Percentiles rank a stretch among this genome's conserved stretches.
phyloP scores from a whole-genome alignment of 768 basidiomycete genomes.

The Mycena belliarum region DNA sequence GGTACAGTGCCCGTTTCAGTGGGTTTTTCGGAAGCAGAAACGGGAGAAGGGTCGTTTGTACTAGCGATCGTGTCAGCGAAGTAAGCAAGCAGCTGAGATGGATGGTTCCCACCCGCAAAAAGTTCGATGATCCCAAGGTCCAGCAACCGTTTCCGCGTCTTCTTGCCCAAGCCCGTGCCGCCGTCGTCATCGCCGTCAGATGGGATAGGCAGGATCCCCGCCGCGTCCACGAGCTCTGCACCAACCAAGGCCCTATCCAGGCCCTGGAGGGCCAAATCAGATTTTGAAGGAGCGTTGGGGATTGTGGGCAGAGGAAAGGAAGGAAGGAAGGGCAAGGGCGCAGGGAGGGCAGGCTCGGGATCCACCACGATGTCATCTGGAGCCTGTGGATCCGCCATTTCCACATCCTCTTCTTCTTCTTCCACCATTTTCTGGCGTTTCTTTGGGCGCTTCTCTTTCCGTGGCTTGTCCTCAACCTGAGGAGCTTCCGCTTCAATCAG shows the following conservation, averaged over 20 bases:
- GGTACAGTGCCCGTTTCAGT: slow-evolving; percentile 52
- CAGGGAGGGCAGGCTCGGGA: slow-evolving; percentile 17
- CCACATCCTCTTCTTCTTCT: slow-evolving; percentile 25
- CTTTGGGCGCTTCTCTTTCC: slow-evolving; percentile 34
- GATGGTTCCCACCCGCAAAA: slow-evolving; percentile 69
- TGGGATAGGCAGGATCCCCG: slow-evolving; percentile 45
- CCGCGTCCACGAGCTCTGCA: slow-evolving; percentile 69
- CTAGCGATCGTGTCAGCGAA: slow-evolving; percentile 39
- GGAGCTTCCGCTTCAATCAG: slow-evolving; percentile 18
- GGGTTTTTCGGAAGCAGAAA: slow-evolving; percentile 60
- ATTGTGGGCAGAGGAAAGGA: slow-evolving; percentile 68
- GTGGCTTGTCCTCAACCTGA: slow-evolving; percentile 11
- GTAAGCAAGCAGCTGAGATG: not conserved
- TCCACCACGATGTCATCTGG: slow-evolving; percentile 25
- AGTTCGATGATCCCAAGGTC: slow-evolving; percentile 84
- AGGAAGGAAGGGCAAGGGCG: slow-evolving; percentile 48
- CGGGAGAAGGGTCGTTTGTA: slow-evolving; percentile 87
- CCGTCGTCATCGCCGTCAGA: slow-evolving; percentile 38
- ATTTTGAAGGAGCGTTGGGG: slow-evolving; percentile 70
- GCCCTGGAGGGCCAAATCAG: slow-evolving; percentile 74
- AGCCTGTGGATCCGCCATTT: slow-evolving; percentile 21
- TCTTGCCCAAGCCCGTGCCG: slow-evolving; percentile 56
- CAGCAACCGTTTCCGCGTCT: slow-evolving; percentile 59
- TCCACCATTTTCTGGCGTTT: slow-evolving; percentile 45
- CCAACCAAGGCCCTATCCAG: slow-evolving; percentile 71